These are phyloP conservation scores for Zygnema circumcarinatum DNA, from an alignment of 139 green algal species.

Conservation along the genomic window DNA sequence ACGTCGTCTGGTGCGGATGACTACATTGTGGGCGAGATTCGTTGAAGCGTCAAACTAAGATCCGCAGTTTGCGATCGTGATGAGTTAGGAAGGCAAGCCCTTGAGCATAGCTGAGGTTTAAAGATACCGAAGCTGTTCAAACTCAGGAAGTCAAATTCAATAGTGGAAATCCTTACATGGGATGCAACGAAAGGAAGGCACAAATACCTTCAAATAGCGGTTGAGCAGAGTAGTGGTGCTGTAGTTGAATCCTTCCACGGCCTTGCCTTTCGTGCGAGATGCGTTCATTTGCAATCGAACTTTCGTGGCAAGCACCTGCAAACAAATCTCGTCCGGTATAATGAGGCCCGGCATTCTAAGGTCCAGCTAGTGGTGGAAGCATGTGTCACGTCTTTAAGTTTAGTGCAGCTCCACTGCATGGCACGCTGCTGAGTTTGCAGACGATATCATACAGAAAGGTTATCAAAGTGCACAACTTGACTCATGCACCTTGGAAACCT, in stretches of 20 bases:
- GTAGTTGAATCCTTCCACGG: constrained; percentile 91
- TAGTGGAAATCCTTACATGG: too few relatives aligned
- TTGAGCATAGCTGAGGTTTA: background rate
- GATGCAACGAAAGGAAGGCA: background rate
- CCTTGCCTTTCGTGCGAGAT: constrained; percentile 76
- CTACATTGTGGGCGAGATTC: background rate
- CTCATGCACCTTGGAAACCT: background rate
- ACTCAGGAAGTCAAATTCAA: too few relatives aligned
- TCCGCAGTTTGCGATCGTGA: background rate
- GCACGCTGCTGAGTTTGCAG: too few relatives aligned
- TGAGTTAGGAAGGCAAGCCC: background rate
- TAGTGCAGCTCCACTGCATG: too few relatives aligned
- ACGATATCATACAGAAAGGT: too few relatives aligned
- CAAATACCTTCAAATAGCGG: constrained; percentile 59
- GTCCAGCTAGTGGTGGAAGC: too few relatives aligned
- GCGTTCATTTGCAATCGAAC: constrained; percentile 78
- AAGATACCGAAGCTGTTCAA: too few relatives aligned
- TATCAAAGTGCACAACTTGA: too few relatives aligned
- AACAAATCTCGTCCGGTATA: too few relatives aligned
- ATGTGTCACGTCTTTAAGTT: too few relatives aligned
- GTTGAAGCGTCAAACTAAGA: background rate
- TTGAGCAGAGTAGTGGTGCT: constrained; percentile 91
- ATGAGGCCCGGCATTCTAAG: too few relatives aligned
- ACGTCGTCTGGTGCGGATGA: background rate
- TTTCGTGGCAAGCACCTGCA: constrained; percentile 86